These are phyloP conservation scores for Tricholoma hemisulphureum DNA, from an alignment of 768 basidiomycete species.

Conservation along the genomic window DNA sequence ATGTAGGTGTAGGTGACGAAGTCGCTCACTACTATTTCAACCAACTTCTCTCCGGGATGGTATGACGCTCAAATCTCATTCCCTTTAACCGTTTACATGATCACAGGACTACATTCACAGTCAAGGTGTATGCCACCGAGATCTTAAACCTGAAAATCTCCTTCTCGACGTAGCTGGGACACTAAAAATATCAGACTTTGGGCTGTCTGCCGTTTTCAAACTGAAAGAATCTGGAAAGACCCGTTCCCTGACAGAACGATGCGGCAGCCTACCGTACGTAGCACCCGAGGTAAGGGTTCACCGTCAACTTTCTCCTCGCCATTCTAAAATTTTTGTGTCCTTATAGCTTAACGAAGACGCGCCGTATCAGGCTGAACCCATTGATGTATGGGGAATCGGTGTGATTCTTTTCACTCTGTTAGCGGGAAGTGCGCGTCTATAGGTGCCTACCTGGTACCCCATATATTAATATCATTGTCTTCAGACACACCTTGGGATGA, in stretches of 20 bases:
- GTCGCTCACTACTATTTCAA: conserved; percentile 88
- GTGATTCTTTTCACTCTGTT: conserved; percentile 92
- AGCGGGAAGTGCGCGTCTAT: conserved; percentile 69
- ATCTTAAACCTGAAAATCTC: conserved; percentile 95
- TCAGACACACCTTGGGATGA: conserved; percentile 98
- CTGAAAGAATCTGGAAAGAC: conserved; percentile 80
- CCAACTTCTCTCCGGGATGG: conserved; percentile 83
- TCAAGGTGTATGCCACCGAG: conserved; percentile 93
- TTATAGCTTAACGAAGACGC: conserved; percentile 59
- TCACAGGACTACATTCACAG: conserved; percentile 76
- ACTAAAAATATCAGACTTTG: conserved; percentile 95
- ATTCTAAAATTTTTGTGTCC: background rate
- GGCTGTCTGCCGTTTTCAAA: conserved; percentile 85
- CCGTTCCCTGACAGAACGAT: conserved; percentile 72
- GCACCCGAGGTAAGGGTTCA: conserved; percentile 83
- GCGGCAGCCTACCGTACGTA: conserved; percentile 92
- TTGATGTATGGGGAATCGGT: conserved; percentile 95
- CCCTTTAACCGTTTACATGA: background rate
- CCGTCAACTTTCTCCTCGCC: background rate
- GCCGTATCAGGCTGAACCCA: conserved; percentile 86
- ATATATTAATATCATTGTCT: background rate
- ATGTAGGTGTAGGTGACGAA: conserved; percentile 83
- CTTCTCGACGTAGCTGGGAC: conserved; percentile 80
- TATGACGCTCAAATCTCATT: conserved; percentile 30
- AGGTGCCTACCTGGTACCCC: background rate